Conservation (phyloP, 352 stramenopile genomes). For the Pythium catenulatum region DNA sequence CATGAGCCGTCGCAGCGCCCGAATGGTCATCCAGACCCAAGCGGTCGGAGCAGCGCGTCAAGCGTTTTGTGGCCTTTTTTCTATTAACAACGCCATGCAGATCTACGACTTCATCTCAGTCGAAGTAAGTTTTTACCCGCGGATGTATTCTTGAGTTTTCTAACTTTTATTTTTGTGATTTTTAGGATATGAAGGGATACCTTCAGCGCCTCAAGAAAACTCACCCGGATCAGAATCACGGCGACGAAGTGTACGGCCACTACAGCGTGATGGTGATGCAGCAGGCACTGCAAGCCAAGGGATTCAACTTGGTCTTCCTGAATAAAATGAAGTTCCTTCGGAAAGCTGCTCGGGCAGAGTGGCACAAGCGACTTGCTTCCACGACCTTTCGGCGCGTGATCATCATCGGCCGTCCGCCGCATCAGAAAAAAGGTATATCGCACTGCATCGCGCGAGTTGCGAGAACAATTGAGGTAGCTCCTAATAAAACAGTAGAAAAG, state of each 20-base stretch:
- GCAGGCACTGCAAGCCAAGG: background rate
- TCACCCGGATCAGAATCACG: too few relatives aligned
- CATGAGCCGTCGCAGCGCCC: background rate
- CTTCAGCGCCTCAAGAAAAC: background rate
- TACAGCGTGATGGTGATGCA: background rate
- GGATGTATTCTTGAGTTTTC: too few relatives aligned
- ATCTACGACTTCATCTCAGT: background rate
- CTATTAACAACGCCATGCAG: slow-evolving; percentile 10
- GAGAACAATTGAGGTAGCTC: too few relatives aligned
- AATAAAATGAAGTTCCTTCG: background rate
- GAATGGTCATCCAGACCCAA: background rate
- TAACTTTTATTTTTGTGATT: background rate
- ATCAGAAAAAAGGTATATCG: too few relatives aligned
- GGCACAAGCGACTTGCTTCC: background rate
- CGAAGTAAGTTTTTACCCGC: background rate
- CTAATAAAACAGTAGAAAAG: too few relatives aligned
- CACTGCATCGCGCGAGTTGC: too few relatives aligned
- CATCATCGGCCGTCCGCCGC: too few relatives aligned
- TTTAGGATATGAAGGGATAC: background rate
- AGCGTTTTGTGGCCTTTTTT: slow-evolving; percentile 14
- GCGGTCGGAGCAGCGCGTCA: too few relatives aligned
- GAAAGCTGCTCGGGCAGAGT: background rate
- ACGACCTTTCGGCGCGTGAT: background rate
- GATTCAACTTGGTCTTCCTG: background rate
- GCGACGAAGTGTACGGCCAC: too few relatives aligned